A percentile compares a stretch with the other conserved stretches of the same genome.
These are phyloP conservation scores for Elsinoe perseae DNA, from an alignment of 2,329 filamentous ascomycete species.

Conservation along the genomic window DNA sequence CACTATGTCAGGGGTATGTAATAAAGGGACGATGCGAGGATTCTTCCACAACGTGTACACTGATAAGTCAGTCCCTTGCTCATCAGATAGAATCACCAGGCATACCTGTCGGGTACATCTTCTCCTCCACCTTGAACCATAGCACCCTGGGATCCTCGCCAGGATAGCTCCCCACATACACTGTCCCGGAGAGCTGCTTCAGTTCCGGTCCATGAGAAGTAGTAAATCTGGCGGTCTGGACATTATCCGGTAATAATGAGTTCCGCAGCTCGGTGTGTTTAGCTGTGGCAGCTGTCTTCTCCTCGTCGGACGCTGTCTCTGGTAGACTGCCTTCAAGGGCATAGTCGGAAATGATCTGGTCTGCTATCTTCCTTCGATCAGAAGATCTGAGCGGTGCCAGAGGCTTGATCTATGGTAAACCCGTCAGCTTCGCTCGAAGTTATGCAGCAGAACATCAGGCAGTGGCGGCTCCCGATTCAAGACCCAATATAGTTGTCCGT, in stretches of 20 bases:
- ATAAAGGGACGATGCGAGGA: constrained; percentile 51
- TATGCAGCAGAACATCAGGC: background rate
- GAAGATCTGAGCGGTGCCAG: constrained; percentile 58
- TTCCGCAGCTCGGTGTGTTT: constrained; percentile 48
- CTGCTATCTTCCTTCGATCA: constrained; percentile 58
- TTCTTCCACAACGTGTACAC: constrained; percentile 63
- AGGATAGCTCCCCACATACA: constrained; percentile 55
- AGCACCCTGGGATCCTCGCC: constrained; percentile 52
- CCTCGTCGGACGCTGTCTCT: constrained; percentile 33
- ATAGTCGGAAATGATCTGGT: constrained; percentile 59
- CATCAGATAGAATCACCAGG: constrained; percentile 16
- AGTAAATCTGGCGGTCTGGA: constrained; percentile 55
- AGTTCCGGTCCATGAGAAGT: constrained; percentile 57
- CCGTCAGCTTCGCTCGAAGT: background rate
- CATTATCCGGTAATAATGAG: constrained; percentile 55
- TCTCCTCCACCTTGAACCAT: constrained; percentile 57
- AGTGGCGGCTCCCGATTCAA: no score
- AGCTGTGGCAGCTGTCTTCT: constrained; percentile 38
- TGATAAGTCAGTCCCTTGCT: constrained; percentile 22
- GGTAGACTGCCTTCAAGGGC: constrained; percentile 41
- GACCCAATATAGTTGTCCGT: no score
- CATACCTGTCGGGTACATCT: constrained; percentile 42
- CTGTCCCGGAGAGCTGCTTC: constrained; percentile 53
- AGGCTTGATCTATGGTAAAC: constrained; percentile 52
- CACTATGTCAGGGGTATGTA: constrained; percentile 56